Conservation (phyloP, 2,329 filamentous ascomycete genomes). For the Akanthomyces dipterigenus region DNA sequence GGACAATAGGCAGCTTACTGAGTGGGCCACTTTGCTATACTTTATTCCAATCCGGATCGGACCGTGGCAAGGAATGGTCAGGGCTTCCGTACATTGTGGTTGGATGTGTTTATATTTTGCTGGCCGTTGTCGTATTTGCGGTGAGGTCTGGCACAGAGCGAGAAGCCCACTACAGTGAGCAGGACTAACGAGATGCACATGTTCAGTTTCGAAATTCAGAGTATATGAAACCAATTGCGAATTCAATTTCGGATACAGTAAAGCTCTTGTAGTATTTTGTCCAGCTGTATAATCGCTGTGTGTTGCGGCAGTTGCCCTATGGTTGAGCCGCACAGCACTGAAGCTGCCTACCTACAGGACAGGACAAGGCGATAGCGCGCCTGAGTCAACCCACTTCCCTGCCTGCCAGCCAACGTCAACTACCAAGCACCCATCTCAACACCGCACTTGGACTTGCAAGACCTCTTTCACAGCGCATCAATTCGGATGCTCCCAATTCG, state of each 20-base stretch:
- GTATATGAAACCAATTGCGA: no score
- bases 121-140: neutral
- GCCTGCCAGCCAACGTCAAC: neutral
- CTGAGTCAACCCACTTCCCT: neutral
- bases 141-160: neutral
- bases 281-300: neutral
- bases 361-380: neutral
- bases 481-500: conserved; percentile 20
- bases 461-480: neutral
- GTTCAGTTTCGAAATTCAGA: no score
- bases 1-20: neutral
- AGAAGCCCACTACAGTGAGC: neutral
- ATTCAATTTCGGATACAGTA: neutral
- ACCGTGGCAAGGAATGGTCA: neutral
- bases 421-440: neutral
- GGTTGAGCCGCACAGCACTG: neutral
- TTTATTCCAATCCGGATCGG: neutral
- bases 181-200: neutral
- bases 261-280: no score
- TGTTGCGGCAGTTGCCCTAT: neutral
- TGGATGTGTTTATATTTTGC: neutral
- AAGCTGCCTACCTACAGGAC: no score
- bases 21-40: neutral
- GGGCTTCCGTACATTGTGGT: neutral
- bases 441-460: neutral